Evolutionary conservation across 2,329 filamentous ascomycete species (phyloP).

Genomic region (Thelonectria discophora): DNA sequence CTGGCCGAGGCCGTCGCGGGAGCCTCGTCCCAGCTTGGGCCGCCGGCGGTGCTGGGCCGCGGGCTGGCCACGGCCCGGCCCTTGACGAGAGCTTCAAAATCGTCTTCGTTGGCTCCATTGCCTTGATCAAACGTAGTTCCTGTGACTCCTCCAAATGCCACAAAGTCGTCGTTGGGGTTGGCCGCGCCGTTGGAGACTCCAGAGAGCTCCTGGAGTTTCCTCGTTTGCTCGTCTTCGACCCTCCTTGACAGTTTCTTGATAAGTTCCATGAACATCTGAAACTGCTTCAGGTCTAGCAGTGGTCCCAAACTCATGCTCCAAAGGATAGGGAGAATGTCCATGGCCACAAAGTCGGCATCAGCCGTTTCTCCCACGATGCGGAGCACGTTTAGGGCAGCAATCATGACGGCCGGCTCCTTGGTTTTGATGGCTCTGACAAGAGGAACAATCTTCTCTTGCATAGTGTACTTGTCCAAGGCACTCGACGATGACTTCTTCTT

Average conservation of each 20-base stretch:
- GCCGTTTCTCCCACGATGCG: constrained; percentile 82
- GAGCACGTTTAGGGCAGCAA: constrained; percentile 87
- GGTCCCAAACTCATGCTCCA: constrained; percentile 95
- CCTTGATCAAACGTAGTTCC: constrained; percentile 64
- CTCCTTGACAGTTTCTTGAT: constrained; percentile 82
- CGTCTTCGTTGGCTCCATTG: constrained; percentile 68
- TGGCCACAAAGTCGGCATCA: constrained; percentile 89
- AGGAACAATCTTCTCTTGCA: constrained; percentile 96
- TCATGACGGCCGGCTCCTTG: constrained; percentile 97
- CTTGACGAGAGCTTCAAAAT: constrained; percentile 91
- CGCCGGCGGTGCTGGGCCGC: constrained; percentile 52
- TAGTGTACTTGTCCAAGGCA: constrained; percentile 95
- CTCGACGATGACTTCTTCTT: constrained; percentile 74
- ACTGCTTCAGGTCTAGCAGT: constrained; percentile 85
- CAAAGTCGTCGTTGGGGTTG: constrained; percentile 70
- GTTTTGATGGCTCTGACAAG: constrained; percentile 94
- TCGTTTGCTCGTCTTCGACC: constrained; percentile 88
- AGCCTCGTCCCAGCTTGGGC: constrained; percentile 60
- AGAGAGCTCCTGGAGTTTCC: constrained; percentile 86
- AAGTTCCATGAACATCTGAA: constrained; percentile 87
- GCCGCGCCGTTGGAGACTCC: constrained; percentile 63
- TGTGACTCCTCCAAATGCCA: constrained; percentile 74
- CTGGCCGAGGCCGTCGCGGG: constrained; percentile 48
- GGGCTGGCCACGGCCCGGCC: constrained; percentile 58
- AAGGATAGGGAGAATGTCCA: constrained; percentile 87